Conservation (phyloP, 148 eudicot genomes). For the Drosera capensis region DNA sequence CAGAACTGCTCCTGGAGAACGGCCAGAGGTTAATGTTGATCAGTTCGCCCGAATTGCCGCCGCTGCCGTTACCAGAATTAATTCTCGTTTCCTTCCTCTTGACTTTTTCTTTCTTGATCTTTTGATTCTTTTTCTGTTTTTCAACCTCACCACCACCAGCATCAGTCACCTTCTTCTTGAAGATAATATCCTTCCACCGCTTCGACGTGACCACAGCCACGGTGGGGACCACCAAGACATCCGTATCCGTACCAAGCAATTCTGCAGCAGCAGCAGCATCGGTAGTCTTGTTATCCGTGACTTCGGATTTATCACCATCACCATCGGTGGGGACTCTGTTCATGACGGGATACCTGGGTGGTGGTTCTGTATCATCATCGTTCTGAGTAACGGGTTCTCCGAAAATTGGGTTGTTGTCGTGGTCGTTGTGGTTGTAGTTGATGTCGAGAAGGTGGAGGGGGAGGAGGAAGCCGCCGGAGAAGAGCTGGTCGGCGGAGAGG, state of each 20-base stretch:
- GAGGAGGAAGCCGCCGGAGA: constrained; percentile 57
- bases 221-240: no score
- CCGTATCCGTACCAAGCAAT: no score
- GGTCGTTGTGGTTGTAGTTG: no score
- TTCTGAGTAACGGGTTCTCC: neutral
- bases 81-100: constrained; percentile 18
- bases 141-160: no score
- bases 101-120: constrained; percentile 1
- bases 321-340: neutral
- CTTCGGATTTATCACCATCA: no score
- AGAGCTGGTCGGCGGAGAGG: constrained; percentile 66
- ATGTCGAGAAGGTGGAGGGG: constrained; percentile 46
- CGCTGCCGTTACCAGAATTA: constrained; percentile 4
- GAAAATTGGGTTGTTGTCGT: constrained; percentile 5
- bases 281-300: no score
- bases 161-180: constrained; percentile 18
- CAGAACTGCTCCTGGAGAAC: constrained; percentile 66
- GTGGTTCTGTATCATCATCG: neutral
- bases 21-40: constrained; percentile 81
- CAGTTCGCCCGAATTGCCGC: constrained; percentile 34
- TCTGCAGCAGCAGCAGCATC: neutral
- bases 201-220: constrained; percentile 27
- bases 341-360: neutral
- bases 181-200: constrained; percentile 66
- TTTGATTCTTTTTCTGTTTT: constrained; percentile 2